phyloP scores from a whole-genome alignment of 768 basidiomycete genomes.

The Lactarius evosmus region DNA sequence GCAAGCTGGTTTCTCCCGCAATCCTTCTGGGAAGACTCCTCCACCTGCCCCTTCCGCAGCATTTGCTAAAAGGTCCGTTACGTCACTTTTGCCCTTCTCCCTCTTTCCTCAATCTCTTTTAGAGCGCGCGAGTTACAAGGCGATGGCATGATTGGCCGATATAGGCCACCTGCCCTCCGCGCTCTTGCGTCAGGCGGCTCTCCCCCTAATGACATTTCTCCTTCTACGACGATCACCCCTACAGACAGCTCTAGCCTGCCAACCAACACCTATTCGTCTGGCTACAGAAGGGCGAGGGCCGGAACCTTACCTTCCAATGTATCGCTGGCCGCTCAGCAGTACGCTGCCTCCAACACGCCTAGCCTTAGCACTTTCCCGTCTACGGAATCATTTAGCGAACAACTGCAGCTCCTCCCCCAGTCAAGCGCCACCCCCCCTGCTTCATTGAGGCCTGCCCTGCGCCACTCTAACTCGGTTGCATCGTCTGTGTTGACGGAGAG shows the following conservation, averaged over 20 bases:
- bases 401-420: slow-evolving; percentile 42
- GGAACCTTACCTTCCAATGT: slow-evolving; percentile 97
- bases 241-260: slow-evolving; percentile 58
- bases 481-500: slow-evolving; percentile 55
- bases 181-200: slow-evolving; percentile 64
- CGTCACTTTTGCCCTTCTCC: slow-evolving; percentile 24
- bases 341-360: slow-evolving; percentile 62
- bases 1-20: slow-evolving; percentile 79
- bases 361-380: slow-evolving; percentile 44
- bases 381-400: slow-evolving; percentile 49
- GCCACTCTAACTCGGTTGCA: slow-evolving; percentile 67
- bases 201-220: slow-evolving; percentile 63
- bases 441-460: slow-evolving; percentile 62
- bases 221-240: slow-evolving; percentile 51
- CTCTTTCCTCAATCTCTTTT: slow-evolving; percentile 27
- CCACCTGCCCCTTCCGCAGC: slow-evolving; percentile 89
- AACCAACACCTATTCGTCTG: slow-evolving; percentile 75
- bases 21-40: slow-evolving; percentile 83
- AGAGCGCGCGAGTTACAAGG: slow-evolving; percentile 86
- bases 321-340: slow-evolving; percentile 80
- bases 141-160: slow-evolving; percentile 68
- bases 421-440: slow-evolving; percentile 40
- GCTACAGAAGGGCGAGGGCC: slow-evolving; percentile 93
- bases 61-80: slow-evolving; percentile 74
- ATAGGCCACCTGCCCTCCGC: slow-evolving; percentile 78